Evolutionary conservation across 1,284 basidiomycete genomes (phyloP).

Genomic region (Chondrostereum purpureum): DNA sequence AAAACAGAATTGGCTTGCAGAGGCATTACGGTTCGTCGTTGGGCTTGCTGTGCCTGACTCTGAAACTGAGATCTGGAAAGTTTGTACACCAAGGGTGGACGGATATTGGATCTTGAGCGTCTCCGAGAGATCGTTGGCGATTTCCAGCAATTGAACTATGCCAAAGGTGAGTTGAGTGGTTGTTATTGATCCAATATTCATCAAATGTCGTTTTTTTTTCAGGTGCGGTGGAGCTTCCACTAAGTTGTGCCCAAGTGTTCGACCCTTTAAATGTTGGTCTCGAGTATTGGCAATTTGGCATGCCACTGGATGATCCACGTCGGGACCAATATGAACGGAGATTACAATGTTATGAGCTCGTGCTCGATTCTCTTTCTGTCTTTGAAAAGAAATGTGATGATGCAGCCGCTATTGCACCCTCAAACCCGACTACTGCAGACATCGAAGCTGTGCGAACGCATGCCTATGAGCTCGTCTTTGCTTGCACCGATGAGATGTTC

Average conservation of each 20-base stretch:
- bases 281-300: conserved; percentile 72
- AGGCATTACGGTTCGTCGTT: conserved; percentile 66
- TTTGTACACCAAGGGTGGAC: conserved; percentile 83
- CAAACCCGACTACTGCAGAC: conserved; percentile 34
- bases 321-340: conserved; percentile 56
- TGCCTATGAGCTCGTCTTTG: conserved; percentile 79
- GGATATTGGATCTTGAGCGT: conserved; percentile 79
- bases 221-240: conserved; percentile 84
- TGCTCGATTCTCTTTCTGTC: conserved; percentile 73
- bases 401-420: conserved; percentile 19
- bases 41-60: conserved; percentile 9
- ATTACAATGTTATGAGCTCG: conserved; percentile 74
- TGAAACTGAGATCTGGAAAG: conserved; percentile 30
- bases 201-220: conserved; percentile 7
- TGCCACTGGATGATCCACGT: conserved; percentile 57
- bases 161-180: conserved; percentile 49
- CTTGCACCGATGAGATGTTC: conserved; percentile 86
- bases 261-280: conserved; percentile 76
- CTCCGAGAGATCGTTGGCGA: conserved; percentile 81
- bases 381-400: conserved; percentile 63
- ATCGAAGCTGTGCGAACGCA: conserved; percentile 62
- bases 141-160: conserved; percentile 79
- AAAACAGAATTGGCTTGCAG: conserved; percentile 68
- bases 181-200: neutral
- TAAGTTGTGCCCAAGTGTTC: conserved; percentile 76